Base-by-base conservation (phyloP, 2,329 filamentous ascomycete genomes). In the Sporothrix humicola region DNA sequence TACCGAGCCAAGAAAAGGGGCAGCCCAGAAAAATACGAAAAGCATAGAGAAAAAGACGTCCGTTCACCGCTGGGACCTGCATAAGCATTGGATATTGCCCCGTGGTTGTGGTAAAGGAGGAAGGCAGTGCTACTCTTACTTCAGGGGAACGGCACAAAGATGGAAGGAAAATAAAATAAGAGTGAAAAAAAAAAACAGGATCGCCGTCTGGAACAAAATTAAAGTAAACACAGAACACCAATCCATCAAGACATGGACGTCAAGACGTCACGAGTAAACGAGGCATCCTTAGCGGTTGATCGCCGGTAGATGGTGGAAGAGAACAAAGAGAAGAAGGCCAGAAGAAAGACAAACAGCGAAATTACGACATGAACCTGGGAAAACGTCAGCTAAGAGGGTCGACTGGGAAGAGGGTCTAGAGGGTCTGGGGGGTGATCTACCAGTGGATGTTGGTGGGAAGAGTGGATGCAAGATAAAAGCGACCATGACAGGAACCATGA, bases 11-110 rank as follows among this genome's bases (percentile, higher is more conserved):
- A 7, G 31, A 37, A 37, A 37, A 7, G 31, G 31, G 31, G 7
- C 31, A 20, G 52, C 52, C 52, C 20, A 10, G n/a, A 56, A 13
- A 7, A 3, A 23, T 20, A 6, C 7, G 26, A 20, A 65, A 15
- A 66, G 6, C 46, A 17, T 5, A 31, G 48, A 48, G 23, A 58
- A 56, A 13, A 54, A 4, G 66, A 8, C 46, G 48, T 37, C 46
- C 15, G 23, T 54, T 42, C 48, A 56, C 48, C 48, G 26, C 48
- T 4, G 48, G 48, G 66, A 54, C 66, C 66, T 56, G 66, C 66
- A 69, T 69, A 54, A 69, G 26, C 23, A 37, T 13, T 54, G 65
- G 17, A 54, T 42, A 56, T 56, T 54, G 15, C 48, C 15, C 31
- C 46, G 48, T 23, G 42, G 48, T 20, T 48, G n/a, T 20, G 23